Conservation (phyloP, 257 asterid species). For the Nicotiana otophora region DNA sequence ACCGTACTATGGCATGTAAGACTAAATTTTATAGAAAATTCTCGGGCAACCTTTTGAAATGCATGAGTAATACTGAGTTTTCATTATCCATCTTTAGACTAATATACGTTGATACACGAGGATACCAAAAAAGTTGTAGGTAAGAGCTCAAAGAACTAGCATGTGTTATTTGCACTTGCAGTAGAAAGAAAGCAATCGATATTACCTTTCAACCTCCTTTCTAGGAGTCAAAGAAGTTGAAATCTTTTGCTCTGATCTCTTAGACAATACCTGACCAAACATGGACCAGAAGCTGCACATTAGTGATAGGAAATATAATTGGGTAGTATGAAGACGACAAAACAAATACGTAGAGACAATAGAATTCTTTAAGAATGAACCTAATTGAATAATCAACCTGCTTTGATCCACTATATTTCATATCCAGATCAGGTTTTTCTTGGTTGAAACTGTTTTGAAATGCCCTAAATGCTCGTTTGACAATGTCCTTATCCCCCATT, state of each 20-base stretch:
- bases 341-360: not conserved
- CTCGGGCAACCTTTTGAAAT: not conserved
- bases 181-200: not conserved
- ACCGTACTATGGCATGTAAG: not conserved
- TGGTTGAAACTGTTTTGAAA: slow-evolving; percentile 56
- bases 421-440: slow-evolving; percentile 30
- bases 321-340: not conserved
- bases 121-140: not conserved
- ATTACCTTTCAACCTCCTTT: slow-evolving; percentile 62
- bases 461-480: slow-evolving; percentile 74
- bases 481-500: slow-evolving; percentile 96
- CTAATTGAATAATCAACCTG: slow-evolving; percentile 40
- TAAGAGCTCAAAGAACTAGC: not conserved
- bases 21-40: not conserved
- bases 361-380: not conserved
- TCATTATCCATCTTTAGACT: not conserved
- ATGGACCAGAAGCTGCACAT: not conserved
- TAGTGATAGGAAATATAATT: not conserved
- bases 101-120: not conserved
- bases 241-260: slow-evolving; percentile 36
- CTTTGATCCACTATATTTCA: slow-evolving; percentile 28
- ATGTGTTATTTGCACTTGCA: not conserved
- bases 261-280: slow-evolving; percentile 33
- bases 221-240: slow-evolving; percentile 34
- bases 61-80: not conserved